Percentiles rank a stretch among this genome's conserved stretches.
These are phyloP conservation scores for Ceriops tagal DNA, from an alignment of 345 rosid species.

Conservation along the genomic window DNA sequence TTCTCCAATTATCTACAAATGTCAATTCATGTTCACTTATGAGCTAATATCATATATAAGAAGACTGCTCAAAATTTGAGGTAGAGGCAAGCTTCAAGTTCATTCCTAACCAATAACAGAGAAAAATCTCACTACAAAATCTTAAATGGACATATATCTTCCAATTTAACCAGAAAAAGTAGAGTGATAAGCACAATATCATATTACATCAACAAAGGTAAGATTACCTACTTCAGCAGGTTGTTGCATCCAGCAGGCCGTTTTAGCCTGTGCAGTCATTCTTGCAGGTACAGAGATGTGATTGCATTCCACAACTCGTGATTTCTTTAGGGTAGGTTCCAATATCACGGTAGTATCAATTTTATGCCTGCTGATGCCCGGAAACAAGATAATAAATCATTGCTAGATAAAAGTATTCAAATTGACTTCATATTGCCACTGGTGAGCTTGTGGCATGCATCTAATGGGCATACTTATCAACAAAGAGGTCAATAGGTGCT, in stretches of 20 bases:
- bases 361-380: not conserved
- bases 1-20: constrained; percentile 20
- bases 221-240: constrained; percentile 25
- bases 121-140: too few relatives aligned
- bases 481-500: not conserved
- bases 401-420: not conserved
- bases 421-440: too few relatives aligned
- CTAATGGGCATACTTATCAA: constrained; percentile 13
- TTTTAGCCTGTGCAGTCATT: constrained; percentile 18
- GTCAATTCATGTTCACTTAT: too few relatives aligned
- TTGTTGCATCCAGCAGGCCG: constrained; percentile 15
- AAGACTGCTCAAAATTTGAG: too few relatives aligned
- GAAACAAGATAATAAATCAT: not conserved
- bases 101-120: too few relatives aligned
- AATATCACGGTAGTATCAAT: not conserved
- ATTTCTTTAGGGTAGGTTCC: constrained; percentile 4
- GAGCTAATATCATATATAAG: too few relatives aligned
- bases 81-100: too few relatives aligned
- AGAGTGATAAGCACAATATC: too few relatives aligned
- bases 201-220: too few relatives aligned
- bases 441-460: not conserved
- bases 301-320: constrained; percentile 18
- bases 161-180: too few relatives aligned
- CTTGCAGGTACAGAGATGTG: constrained; percentile 14
- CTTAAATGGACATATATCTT: too few relatives aligned